A percentile compares a stretch with the other conserved stretches of the same genome.
Evolutionary conservation across 345 rosid genomes (phyloP).

Genomic region (Kernera saxatilis): DNA sequence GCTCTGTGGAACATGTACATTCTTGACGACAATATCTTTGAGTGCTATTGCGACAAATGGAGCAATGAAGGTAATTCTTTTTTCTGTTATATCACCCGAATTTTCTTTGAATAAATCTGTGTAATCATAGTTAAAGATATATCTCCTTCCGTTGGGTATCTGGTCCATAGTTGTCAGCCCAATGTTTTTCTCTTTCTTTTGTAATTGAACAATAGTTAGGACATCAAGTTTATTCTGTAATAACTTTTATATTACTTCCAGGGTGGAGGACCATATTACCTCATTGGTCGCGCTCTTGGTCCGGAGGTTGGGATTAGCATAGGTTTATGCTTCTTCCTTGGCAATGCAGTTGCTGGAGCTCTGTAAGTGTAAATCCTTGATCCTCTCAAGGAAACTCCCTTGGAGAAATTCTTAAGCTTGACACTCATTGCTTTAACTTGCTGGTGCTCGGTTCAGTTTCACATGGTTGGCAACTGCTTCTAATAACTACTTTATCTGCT

Average conservation of each 20-base stretch:
- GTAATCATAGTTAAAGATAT: neutral
- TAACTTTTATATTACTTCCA: slow-evolving; percentile 12
- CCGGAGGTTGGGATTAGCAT: slow-evolving; percentile 99
- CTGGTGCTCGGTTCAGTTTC: slow-evolving; percentile 20
- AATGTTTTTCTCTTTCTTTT: neutral
- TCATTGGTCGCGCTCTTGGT: slow-evolving; percentile 99
- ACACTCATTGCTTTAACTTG: slow-evolving; percentile 4
- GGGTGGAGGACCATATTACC: slow-evolving; percentile 99
- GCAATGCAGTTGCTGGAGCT: slow-evolving; percentile 99
- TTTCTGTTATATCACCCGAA: neutral
- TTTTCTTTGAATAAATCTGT: neutral
- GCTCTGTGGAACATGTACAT: slow-evolving; percentile 89
- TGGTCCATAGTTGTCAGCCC: neutral
- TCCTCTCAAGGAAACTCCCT: slow-evolving; percentile 13
- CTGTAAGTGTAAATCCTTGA: slow-evolving; percentile 64
- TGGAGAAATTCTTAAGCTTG: slow-evolving; percentile 1
- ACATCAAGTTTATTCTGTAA: neutral
- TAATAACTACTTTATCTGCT: neutral
- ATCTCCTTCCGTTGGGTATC: slow-evolving; percentile 3
- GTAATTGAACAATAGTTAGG: neutral
- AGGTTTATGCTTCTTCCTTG: slow-evolving; percentile 98
- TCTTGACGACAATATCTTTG: slow-evolving; percentile 84
- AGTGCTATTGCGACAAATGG: slow-evolving; percentile 99
- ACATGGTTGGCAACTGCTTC: slow-evolving; percentile 15
- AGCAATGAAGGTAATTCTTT: slow-evolving; percentile 85